A percentile compares a stretch with the other conserved stretches of the same genome.
Evolutionary conservation across 2,329 filamentous ascomycete species (phyloP).

Genomic region (Colletotrichum sp.): DNA sequence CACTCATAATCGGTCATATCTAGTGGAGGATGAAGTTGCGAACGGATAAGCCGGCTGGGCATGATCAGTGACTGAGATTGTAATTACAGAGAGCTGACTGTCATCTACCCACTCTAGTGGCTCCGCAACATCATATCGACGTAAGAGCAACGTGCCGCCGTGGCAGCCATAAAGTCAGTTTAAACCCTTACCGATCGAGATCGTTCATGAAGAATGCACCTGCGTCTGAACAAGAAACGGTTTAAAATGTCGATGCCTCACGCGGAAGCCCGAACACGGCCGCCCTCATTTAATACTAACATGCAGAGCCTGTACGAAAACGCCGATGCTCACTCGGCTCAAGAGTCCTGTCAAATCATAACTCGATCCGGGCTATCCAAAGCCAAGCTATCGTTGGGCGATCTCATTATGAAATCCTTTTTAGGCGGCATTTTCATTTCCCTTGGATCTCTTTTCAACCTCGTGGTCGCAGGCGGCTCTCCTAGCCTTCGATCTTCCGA

Average conservation of each 20-base stretch:
- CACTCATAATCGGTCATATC: not conserved
- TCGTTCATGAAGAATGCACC: not conserved
- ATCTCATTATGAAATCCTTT: not conserved
- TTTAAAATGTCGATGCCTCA: not conserved
- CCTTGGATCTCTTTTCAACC: not conserved
- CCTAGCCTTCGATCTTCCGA: not conserved
- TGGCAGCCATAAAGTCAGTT: not conserved
- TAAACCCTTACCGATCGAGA: rapidly evolving
- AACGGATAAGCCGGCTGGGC: not conserved
- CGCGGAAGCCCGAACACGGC: not conserved
- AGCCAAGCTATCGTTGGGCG: not conserved
- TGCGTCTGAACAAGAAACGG: not conserved
- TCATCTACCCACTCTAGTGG: not conserved
- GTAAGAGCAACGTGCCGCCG: not conserved
- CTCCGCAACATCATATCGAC: not conserved
- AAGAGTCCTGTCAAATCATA: not conserved
- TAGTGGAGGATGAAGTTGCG: not conserved
- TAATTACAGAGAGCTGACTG: not conserved
- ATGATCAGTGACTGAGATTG: not conserved
- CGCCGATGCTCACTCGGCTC: not conserved
- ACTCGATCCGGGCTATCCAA: not conserved
- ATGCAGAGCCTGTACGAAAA: not conserved
- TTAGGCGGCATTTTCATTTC: slow-evolving; percentile 7
- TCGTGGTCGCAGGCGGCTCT: not conserved
- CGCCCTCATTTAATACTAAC: not conserved